Evolutionary conservation across 805 yeast genomes (phyloP).

Genomic region (Ogataea ramenticola): DNA sequence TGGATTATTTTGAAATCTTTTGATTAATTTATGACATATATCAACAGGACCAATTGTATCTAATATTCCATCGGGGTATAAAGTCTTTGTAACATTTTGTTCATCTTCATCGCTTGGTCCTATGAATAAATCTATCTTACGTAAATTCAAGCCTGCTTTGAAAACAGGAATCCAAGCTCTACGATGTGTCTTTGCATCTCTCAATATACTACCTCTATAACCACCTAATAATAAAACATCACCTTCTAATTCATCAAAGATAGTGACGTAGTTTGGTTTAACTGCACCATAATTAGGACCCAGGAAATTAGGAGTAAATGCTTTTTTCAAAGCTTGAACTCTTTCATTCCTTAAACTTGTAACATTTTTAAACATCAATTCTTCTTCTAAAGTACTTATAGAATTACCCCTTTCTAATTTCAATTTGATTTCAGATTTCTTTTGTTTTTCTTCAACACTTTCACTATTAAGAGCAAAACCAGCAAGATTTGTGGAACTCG

Average conservation of each 20-base stretch:
- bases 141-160: slow-evolving; percentile 73
- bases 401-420: slow-evolving; percentile 48
- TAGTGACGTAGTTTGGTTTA: slow-evolving; percentile 31
- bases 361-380: slow-evolving; percentile 42
- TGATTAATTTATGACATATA: slow-evolving; percentile 54
- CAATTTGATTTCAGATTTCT: slow-evolving; percentile 28
- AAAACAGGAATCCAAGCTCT: slow-evolving; percentile 79
- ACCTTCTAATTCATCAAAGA: slow-evolving; percentile 62
- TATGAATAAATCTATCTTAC: slow-evolving; percentile 59
- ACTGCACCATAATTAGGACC: slow-evolving; percentile 14
- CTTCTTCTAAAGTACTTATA: slow-evolving; percentile 58
- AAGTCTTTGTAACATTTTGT: slow-evolving; percentile 36
- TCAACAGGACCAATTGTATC: slow-evolving; percentile 87
- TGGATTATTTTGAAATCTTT: slow-evolving; percentile 45
- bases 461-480: not conserved
- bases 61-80: slow-evolving; percentile 71
- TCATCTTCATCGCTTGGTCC: slow-evolving; percentile 77
- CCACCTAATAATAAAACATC: slow-evolving; percentile 83
- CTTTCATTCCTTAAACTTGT: slow-evolving; percentile 62
- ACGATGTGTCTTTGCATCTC: slow-evolving; percentile 56
- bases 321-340: slow-evolving; percentile 59
- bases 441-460: slow-evolving; percentile 18
- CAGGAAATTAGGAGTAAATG: slow-evolving; percentile 39
- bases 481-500: not conserved
- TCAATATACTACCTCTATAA: slow-evolving; percentile 72